Percentiles rank a stretch among this genome's conserved stretches.
Evolutionary conservation across 345 rosid genomes (phyloP).

Genomic region (Capsella bursapastoris): DNA sequence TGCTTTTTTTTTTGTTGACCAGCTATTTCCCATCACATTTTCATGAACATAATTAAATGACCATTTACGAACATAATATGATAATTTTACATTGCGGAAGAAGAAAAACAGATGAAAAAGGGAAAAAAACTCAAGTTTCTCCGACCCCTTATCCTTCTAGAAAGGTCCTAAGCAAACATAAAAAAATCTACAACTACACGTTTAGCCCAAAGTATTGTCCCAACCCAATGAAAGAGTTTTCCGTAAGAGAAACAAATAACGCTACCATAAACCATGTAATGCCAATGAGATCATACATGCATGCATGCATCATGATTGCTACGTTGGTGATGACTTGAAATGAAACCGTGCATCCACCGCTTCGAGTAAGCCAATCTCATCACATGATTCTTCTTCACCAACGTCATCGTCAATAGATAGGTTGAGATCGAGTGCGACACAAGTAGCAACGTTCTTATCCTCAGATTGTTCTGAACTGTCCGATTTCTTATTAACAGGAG

Average conservation of each 20-base stretch:
- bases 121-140: slow-evolving; percentile 12
- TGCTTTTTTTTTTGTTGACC: not conserved
- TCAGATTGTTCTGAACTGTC: slow-evolving; percentile 45
- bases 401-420: slow-evolving; percentile 62
- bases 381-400: slow-evolving; percentile 51
- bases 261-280: slow-evolving; percentile 20
- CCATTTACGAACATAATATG: slow-evolving; percentile 43
- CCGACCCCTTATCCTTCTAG: slow-evolving; percentile 31
- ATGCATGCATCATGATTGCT: slow-evolving; percentile 34
- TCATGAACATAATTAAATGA: slow-evolving; percentile 25
- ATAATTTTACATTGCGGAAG: slow-evolving; percentile 42
- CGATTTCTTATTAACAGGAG: slow-evolving; percentile 49
- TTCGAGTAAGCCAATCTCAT: slow-evolving; percentile 73
- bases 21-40: not conserved
- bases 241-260: slow-evolving; percentile 21
- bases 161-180: slow-evolving; percentile 32
- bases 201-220: slow-evolving; percentile 40
- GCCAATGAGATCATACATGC: slow-evolving; percentile 21
- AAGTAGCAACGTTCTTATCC: slow-evolving; percentile 46
- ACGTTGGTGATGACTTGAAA: slow-evolving; percentile 49
- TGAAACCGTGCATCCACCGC: slow-evolving; percentile 65
- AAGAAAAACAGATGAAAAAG: not conserved
- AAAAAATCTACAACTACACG: slow-evolving; percentile 33
- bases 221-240: slow-evolving; percentile 31
- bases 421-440: slow-evolving; percentile 72